A percentile compares a stretch with the other conserved stretches of the same genome.
These are phyloP conservation scores for Gillenia trifoliata DNA, from an alignment of 306 rosid genomes.

Conservation along the genomic window DNA sequence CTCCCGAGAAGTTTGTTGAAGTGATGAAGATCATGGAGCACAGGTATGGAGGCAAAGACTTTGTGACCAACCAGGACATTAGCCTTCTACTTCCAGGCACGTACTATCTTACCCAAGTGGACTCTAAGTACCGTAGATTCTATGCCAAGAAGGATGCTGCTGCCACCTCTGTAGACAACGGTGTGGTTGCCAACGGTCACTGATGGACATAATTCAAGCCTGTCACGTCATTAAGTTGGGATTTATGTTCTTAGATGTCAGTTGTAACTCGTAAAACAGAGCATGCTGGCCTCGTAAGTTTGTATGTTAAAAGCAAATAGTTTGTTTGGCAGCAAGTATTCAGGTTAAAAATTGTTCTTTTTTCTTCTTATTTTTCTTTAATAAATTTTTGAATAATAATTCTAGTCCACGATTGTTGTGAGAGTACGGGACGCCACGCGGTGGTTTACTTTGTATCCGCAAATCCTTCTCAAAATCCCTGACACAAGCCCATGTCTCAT, in stretches of 20 bases:
- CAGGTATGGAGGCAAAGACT: slow-evolving; percentile 90
- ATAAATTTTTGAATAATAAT: slow-evolving; percentile 5
- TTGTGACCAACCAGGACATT: slow-evolving; percentile 77
- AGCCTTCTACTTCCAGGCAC: slow-evolving; percentile 78
- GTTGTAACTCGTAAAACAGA: slow-evolving; percentile 18
- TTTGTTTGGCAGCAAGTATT: slow-evolving; percentile 17
- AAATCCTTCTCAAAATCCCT: too few species aligned
- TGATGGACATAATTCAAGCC: slow-evolving; percentile 15
- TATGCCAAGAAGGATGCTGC: slow-evolving; percentile 46
- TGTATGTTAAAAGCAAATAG: slow-evolving; percentile 26
- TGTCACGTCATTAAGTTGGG: slow-evolving; percentile 11
- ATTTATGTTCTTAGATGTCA: slow-evolving; percentile 7
- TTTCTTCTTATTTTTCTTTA: background rate
- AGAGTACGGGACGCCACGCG: too few species aligned
- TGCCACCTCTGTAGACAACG: slow-evolving; percentile 25
- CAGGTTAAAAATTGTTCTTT: background rate
- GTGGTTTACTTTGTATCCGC: too few species aligned
- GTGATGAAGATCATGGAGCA: slow-evolving; percentile 92
- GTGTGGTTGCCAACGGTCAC: slow-evolving; percentile 58
- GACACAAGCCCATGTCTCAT: too few species aligned
- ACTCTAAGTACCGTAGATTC: slow-evolving; percentile 82
- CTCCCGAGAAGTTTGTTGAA: slow-evolving; percentile 74
- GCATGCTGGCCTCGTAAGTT: slow-evolving; percentile 13
- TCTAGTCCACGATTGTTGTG: background rate
- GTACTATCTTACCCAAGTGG: slow-evolving; percentile 95